Percentiles rank a stretch among this genome's conserved stretches.
These are phyloP conservation scores for Euphorbia lathyris DNA, from an alignment of 345 rosid species.

Conservation along the genomic window DNA sequence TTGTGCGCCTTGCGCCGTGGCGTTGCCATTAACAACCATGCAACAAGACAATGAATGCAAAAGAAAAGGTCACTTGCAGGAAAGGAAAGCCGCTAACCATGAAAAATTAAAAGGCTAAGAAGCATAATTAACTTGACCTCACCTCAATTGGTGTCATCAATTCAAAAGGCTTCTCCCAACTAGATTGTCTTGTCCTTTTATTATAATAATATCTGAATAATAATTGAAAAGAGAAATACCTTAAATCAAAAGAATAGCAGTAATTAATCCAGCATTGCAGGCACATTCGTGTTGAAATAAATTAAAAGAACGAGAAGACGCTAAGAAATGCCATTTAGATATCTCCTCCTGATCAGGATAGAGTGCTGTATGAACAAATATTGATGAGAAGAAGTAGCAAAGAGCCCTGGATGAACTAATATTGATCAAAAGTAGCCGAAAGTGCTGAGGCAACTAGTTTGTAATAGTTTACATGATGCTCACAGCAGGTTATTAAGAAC, in stretches of 20 bases:
- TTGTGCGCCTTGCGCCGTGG: too few species aligned
- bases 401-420: not conserved
- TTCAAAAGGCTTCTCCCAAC: slow-evolving; percentile 94
- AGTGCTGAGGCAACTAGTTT: not conserved
- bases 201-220: slow-evolving; percentile 76
- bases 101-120: slow-evolving; percentile 13
- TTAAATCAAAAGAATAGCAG: slow-evolving; percentile 4
- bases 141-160: slow-evolving; percentile 95
- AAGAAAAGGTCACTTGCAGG: slow-evolving; percentile 10
- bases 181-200: slow-evolving; percentile 69
- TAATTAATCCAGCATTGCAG: not conserved
- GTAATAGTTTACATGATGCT: not conserved
- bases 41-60: not conserved
- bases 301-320: not conserved
- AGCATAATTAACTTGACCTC: slow-evolving; percentile 24
- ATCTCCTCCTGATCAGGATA: not conserved
- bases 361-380: not conserved
- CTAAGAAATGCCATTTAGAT: slow-evolving; percentile 2
- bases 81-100: slow-evolving; percentile 9
- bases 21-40: too few species aligned
- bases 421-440: not conserved
- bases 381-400: not conserved
- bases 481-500: not conserved
- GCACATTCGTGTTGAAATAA: not conserved
- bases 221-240: slow-evolving; percentile 9